phyloP scores from a whole-genome alignment of 306 rosid species.

The Castanea sativa region DNA sequence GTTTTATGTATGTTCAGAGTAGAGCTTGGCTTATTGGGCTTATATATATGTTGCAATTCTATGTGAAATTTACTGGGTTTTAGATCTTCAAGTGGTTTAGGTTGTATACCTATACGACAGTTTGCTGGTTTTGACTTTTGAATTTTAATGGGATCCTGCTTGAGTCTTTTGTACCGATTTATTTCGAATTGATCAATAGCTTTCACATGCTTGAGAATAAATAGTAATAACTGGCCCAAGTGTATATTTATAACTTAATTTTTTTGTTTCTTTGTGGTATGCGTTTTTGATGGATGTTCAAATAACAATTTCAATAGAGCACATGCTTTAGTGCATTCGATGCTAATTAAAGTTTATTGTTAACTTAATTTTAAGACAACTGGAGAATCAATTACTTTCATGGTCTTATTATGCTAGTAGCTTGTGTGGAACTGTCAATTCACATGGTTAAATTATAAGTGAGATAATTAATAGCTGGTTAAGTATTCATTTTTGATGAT shows the following conservation, averaged over 20 bases:
- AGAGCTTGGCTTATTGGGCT: not conserved
- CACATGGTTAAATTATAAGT: not conserved
- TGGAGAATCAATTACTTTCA: not conserved
- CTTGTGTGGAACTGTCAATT: not conserved
- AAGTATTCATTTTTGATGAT: not conserved
- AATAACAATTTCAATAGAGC: not conserved
- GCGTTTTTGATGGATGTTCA: not conserved
- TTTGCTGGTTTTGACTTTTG: not conserved
- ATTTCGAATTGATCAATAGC: not conserved
- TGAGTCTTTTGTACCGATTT: not conserved
- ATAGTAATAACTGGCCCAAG: not conserved
- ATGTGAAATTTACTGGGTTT: too few relatives aligned
- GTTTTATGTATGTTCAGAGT: not conserved
- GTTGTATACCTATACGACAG: not conserved
- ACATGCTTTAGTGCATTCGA: not conserved
- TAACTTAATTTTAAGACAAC: not conserved
- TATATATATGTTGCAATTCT: too few relatives aligned
- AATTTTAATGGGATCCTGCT: not conserved
- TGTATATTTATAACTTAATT: not conserved
- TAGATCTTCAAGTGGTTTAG: too few relatives aligned
- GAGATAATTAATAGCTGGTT: conserved; percentile 7
- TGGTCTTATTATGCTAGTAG: not conserved
- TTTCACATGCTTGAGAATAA: not conserved
- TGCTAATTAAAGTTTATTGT: not conserved
- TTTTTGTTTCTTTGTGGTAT: not conserved